Percentiles rank a stretch among this genome's conserved stretches.
Conservation (phyloP, 805 yeast genomes). For the Saturnispora halmiae region DNA sequence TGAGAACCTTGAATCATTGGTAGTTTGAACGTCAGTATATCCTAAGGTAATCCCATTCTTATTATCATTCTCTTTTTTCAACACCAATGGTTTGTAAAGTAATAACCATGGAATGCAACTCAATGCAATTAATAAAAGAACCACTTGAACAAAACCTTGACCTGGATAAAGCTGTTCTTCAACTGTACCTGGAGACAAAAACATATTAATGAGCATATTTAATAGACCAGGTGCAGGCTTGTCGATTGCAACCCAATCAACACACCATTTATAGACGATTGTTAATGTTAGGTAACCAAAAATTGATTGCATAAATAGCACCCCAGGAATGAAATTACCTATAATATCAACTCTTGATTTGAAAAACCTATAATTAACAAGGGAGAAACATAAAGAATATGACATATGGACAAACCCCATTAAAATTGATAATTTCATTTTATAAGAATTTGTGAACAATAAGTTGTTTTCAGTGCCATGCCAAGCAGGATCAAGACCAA, state of each 20-base stretch:
- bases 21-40: conserved; percentile 39
- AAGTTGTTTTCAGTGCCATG: conserved; percentile 71
- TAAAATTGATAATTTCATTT: conserved; percentile 66
- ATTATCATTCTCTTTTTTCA: conserved; percentile 35
- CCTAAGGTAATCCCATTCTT: conserved; percentile 37
- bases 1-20: conserved; percentile 22
- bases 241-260: conserved; percentile 56
- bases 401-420: conserved; percentile 74
- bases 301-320: conserved; percentile 65
- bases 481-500: conserved; percentile 69
- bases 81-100: conserved; percentile 49
- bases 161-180: conserved; percentile 60
- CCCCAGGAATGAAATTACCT: conserved; percentile 68
- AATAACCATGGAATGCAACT: conserved; percentile 71
- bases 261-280: conserved; percentile 65
- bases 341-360: conserved; percentile 53
- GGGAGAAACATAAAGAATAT: conserved; percentile 58
- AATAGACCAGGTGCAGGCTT: conserved; percentile 64
- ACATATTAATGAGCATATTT: conserved; percentile 71
- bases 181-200: conserved; percentile 59
- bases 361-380: conserved; percentile 52
- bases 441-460: conserved; percentile 62
- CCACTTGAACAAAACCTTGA: conserved; percentile 52
- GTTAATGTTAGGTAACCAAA: conserved; percentile 63
- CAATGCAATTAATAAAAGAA: conserved; percentile 49